Evolutionary conservation across 768 basidiomycete species (phyloP), one percentile per base, ranked within the genome.

Genomic region (Phanerochaete carnosa): DNA sequence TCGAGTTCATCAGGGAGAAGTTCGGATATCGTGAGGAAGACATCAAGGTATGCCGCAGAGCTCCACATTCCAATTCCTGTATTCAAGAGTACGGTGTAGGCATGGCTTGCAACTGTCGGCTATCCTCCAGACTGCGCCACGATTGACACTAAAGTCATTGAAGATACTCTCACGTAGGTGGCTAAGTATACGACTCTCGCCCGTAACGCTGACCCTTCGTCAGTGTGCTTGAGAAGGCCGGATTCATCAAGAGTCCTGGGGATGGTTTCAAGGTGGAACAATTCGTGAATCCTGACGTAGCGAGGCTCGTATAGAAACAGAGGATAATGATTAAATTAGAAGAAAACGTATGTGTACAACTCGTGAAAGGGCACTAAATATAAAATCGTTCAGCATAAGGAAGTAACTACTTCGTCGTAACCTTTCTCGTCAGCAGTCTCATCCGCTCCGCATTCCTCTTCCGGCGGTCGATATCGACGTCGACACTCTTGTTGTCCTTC

Each of bases 1-100:
- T 92, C 29, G 82, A 85, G 30, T 97, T 91, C 69, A 90, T 98
- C 67, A 81, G 83, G 69, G 74, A 78, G 12, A 85, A 82, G 54
- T 97, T 96, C 65, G 90, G 89, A 0, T 96, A 98, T 68, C 80
- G 84, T 2, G 83, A 88, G 58, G 82, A 86, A 60, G 96, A 98
- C 71, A 87, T 98, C 64, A 77, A 85, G 76, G 93, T 88, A 39
- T 45, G 63, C 22, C 19, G n/a, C 9, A 52, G 19, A n/a, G 1
- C 23, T 7, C n/a, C 16, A n/a, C 23, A n/a, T 12, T 6, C 51
- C 30, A 12, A 15, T 5, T 5, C 4, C 4, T 1, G 33, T 11
- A 19, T 23, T 33, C 2, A 52, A 6, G 28, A 4, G 33, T 11
- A 32, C 29, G 28, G 51, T 19, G 7, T 51, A 90, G 91, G 86